Base-by-base conservation (phyloP, 2,329 filamentous ascomycete species). In the Metarhizium album region DNA sequence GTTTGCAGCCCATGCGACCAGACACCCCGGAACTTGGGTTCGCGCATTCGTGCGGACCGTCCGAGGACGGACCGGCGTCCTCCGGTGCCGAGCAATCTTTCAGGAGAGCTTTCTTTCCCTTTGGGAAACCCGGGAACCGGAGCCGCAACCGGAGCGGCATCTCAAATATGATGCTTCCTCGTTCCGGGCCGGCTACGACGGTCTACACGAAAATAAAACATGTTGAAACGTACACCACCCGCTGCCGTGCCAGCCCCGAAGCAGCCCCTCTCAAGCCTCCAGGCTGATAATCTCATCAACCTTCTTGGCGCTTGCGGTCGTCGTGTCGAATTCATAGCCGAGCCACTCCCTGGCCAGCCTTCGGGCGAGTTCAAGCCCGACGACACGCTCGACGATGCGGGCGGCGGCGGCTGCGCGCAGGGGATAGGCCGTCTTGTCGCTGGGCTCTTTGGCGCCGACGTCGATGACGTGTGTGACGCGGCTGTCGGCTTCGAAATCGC, bases 351-450 rank as follows among this genome's bases (percentile, higher is more conserved):
- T 82, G 0, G 82, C 87, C 59, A 95, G 65, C 60, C 87, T 74
- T 59, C 87, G 78, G 42, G 88, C 88, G 42, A 94, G 69, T 70
- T 94, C 89, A 46, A 93, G 65, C 0, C 89, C 88, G 43, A 94
- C 79, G 0, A 94, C 88, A 22, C 88, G 73, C 76, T 94, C 85
- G 11, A 87, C 77, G 37, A 85, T 72, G 53, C 71, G 70, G 14
- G 86, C 85, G 4, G 87, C 87, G 38, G 80, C 79, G 40, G 87
- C 85, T 52, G 87, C 87, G 40, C 86, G 78, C 66, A 87, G 84
- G 0, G 88, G 86, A 67, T 94, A 94, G 2, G 87, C 83, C 1
- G 86, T 91, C 66, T 87, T 88, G 74, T 93, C 86, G 51, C 73
- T 70, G 50, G 73, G 62, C 43, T 74, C 72, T 58, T 79, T 72